Evolutionary conservation across 768 basidiomycete species (phyloP), one percentile per base, ranked within the genome.

Genomic region (Lactifluus hygrophoroides): DNA sequence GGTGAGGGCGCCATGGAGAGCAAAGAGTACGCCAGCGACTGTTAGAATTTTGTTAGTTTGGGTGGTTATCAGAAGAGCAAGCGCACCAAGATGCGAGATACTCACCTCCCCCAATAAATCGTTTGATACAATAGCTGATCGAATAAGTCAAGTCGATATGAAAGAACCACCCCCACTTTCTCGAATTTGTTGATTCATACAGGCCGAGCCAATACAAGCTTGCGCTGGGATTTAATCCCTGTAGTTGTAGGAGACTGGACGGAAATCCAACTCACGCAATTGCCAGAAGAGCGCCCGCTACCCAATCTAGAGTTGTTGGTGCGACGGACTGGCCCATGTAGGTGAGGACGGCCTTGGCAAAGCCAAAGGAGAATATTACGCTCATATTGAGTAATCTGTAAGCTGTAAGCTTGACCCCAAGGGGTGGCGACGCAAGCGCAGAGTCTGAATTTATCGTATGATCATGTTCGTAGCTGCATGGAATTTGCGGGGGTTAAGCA

Each of bases 51-150:
- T n/a, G 27, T 38, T 38, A n/a, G 34, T 7, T 16, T 3, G 28
- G 13, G 17, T 58, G 30, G 34, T 27, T 49, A 8, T 7, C 14
- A 28, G 16, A 7, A 8, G 7, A 2, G 27, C 21, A n/a, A 40
- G n/a, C 9, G 40, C 16, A n/a, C n/a, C n/a, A 40, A 17, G 40
- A 40, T 19, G 40, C 30, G 2, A 43, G 10, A 21, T 34, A 3
- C 58, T 50, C 21, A 58, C 57, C 51, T 40, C 57, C 57, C 46
- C 57, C 57, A 14, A 47, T 37, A 3, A 58, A 32, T 5, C 57
- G 51, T 30, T 35, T 19, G 7, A 30, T n/a, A 37, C 2, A 52
- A 47, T 58, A 42, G 5, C 19, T 3, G 28, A 58, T 58, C 25
- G 45, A 27, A 17, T 6, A 46, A 7, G 30, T 27, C 45, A 53